A percentile compares a stretch with the other conserved stretches of the same genome.
phyloP scores from a whole-genome alignment of 73 alveolate genomes.

The Uronychia binucleata region DNA sequence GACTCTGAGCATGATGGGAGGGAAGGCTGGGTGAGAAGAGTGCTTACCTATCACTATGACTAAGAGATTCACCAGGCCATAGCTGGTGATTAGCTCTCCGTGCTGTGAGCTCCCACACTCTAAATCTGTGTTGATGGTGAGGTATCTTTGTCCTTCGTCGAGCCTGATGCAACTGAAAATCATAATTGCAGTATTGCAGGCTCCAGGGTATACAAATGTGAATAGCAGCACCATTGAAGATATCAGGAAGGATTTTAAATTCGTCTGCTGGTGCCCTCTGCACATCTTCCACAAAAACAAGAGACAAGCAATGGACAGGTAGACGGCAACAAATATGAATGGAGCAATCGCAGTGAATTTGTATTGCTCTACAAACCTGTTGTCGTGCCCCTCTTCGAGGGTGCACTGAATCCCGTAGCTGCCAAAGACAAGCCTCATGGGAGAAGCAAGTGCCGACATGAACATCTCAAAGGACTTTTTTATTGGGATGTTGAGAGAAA shows the following conservation, averaged over 20 bases:
- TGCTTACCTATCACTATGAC: background rate
- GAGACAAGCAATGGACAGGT: background rate
- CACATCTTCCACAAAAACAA: background rate
- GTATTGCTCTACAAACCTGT: background rate
- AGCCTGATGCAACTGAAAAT: background rate
- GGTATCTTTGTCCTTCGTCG: background rate
- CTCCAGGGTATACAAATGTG: background rate
- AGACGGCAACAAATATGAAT: background rate
- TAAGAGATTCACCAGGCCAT: background rate
- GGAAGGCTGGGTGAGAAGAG: background rate
- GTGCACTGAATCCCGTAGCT: background rate
- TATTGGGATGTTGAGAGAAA: background rate
- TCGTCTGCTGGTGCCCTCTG: background rate
- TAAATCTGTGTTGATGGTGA: background rate
- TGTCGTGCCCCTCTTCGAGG: background rate
- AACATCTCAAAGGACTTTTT: background rate
- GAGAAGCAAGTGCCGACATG: background rate
- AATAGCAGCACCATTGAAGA: background rate
- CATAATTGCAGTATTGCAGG: background rate
- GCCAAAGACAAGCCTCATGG: background rate
- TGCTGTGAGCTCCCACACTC: background rate
- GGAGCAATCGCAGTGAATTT: background rate
- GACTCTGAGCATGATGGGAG: background rate
- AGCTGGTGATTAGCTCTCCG: background rate
- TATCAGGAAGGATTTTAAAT: background rate